Evolutionary conservation across 1,284 basidiomycete species (phyloP), one percentile per base, ranked within the genome.

Genomic region (Tetrapyrgos nigripes): DNA sequence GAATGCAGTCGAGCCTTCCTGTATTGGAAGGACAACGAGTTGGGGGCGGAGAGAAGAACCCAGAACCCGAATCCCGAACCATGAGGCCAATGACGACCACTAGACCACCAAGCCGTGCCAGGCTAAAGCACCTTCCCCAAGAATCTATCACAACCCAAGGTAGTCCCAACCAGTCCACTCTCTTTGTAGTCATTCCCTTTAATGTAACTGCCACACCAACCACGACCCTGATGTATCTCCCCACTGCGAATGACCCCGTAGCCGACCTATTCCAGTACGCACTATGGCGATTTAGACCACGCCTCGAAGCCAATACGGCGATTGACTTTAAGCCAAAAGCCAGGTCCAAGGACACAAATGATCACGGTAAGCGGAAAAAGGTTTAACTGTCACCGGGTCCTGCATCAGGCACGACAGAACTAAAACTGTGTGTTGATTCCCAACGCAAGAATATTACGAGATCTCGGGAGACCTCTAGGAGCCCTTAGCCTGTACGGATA

Each of bases 371-470:
- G n/a, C 40, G 52, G 40, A 55, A 55, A 33, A 56, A 33, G 50
- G 53, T 51, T 24, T 23, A 57, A 62, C 59, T 43, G 47, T 55
- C 57, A 50, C 64, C 64, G 59, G 59, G 59, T 63, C 56, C 63
- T 53, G 50, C 56, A 46, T 47, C 44, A 23, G 37, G 37, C 48
- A 53, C 44, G 29, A 46, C 46, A 44, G 35, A 54, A 33, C 50
- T 35, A 35, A 53, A 48, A 45, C 56, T 35, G 49, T 40, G 47
- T 46, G 55, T 27, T 44, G 45, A 55, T 55, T 57, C 50, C 51
- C 54, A 33, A 50, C 45, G 23, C 53, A 47, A 51, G 44, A 54
- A 57, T 55, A 53, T 53, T 61, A n/a, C 5, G 37, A 48, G 58
- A 59, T 57, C 45, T 35, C 23, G 54, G 47, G 43, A 47, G 37